Evolutionary conservation across 192 early-diverging fungal genomes (phyloP).

Genomic region (Chytriomyces confervae): DNA sequence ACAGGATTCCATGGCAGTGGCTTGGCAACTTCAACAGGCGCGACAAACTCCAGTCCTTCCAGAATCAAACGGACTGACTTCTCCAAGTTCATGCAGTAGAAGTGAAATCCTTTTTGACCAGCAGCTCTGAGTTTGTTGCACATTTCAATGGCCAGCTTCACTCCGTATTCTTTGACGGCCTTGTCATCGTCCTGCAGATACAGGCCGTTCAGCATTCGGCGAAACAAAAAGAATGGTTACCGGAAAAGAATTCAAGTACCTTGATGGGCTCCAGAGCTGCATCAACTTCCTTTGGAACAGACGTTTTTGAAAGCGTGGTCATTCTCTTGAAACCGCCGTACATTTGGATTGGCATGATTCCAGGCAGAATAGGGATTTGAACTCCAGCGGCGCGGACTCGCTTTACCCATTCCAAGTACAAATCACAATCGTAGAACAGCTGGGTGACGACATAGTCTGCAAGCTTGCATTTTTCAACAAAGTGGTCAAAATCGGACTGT

Average conservation of each 20-base stretch:
- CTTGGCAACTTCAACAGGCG: slow-evolving; percentile 69
- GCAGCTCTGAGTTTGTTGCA: slow-evolving; percentile 69
- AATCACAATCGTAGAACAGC: slow-evolving; percentile 91
- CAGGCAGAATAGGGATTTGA: slow-evolving; percentile 80
- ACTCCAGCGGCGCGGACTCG: slow-evolving; percentile 75
- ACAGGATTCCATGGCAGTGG: slow-evolving; percentile 84
- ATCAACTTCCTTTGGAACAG: slow-evolving; percentile 84
- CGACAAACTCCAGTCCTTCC: slow-evolving; percentile 81
- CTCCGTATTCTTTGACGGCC: slow-evolving; percentile 94
- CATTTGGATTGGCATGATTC: slow-evolving; percentile 96
- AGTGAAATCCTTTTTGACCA: slow-evolving; percentile 85
- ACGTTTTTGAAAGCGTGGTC: slow-evolving; percentile 84
- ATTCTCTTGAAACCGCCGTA: slow-evolving; percentile 93
- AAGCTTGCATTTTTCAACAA: slow-evolving; percentile 89
- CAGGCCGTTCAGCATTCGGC: too few species aligned
- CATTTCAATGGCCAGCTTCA: slow-evolving; percentile 86
- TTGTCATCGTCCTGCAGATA: slow-evolving; percentile 92
- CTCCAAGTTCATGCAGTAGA: slow-evolving; percentile 89
- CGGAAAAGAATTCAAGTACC: slow-evolving; percentile 1
- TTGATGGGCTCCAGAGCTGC: slow-evolving; percentile 94
- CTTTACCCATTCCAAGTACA: slow-evolving; percentile 82
- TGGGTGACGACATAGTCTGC: slow-evolving; percentile 95
- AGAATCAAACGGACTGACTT: slow-evolving; percentile 85
- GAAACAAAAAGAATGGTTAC: neutral
- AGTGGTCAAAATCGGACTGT: slow-evolving; percentile 77